phyloP scores from a whole-genome alignment of 805 yeast genomes.

The Torulaspora franciscae region DNA sequence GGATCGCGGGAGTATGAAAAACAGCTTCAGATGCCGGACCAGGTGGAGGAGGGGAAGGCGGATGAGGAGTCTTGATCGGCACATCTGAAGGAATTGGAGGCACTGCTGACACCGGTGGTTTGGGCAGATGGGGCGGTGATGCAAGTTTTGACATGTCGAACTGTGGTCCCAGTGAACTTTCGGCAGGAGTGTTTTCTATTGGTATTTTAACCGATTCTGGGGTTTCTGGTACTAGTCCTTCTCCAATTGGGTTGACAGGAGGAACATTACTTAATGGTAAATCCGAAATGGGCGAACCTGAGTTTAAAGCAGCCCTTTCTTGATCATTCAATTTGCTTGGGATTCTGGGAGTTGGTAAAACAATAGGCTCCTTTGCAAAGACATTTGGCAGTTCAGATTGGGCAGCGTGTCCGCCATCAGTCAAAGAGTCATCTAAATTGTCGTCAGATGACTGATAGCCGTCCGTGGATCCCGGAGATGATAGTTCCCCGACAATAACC shows the following conservation, averaged over 20 bases:
- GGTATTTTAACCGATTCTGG: slow-evolving; percentile 1
- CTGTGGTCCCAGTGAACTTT: background rate
- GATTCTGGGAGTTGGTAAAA: slow-evolving; percentile 5
- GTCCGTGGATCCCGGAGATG: slow-evolving; percentile 2
- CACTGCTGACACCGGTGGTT: slow-evolving; percentile 7
- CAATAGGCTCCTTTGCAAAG: background rate
- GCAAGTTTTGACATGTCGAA: slow-evolving; percentile 1
- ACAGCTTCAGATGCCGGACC: slow-evolving; percentile 5
- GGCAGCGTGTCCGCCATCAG: background rate
- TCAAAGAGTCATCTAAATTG: slow-evolving; percentile 7
- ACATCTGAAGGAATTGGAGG: slow-evolving; percentile 10
- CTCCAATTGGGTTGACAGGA: background rate
- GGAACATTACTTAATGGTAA: slow-evolving; percentile 1
- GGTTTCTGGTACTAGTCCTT: background rate
- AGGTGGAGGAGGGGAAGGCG: slow-evolving; percentile 6
- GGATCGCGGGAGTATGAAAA: background rate
- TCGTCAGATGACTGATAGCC: slow-evolving; percentile 25
- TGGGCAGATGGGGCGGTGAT: background rate
- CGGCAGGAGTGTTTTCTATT: background rate
- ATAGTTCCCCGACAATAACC: background rate
- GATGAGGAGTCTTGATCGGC: slow-evolving; percentile 11
- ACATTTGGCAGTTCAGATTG: slow-evolving; percentile 1
- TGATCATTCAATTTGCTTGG: slow-evolving; percentile 1
- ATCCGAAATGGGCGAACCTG: slow-evolving; percentile 1
- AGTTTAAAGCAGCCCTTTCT: background rate